Evolutionary conservation across 2,329 filamentous ascomycete genomes (phyloP), one percentile per base, ranked within the genome.

Genomic region (Pyricularia sp.): DNA sequence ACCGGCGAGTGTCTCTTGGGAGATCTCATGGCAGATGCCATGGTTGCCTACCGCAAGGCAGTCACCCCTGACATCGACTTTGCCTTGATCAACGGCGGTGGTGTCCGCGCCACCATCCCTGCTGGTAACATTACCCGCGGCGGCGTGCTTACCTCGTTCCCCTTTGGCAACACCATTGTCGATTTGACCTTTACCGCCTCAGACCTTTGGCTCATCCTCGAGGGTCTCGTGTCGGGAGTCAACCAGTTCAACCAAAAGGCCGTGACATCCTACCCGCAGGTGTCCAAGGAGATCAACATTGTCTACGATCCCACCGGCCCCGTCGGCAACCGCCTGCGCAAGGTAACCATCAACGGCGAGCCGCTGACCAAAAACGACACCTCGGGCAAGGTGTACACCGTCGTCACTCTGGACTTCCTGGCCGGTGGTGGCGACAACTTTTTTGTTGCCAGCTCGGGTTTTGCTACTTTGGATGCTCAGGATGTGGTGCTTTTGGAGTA

Each of bases 131-230:
- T 88, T 70, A 88, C 85, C 3, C 82, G 84, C 44, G 85, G 85
- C 64, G 81, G 86, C 66, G 82, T 88, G 5, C 76, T 88, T 2
- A 87, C 84, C 0, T 79, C 84, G 0, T 88, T 88, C 73, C 86
- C 86, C 53, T 88, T 88, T 68, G 82, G 83, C 65, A 88, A 88
- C 73, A 78, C 84, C 60, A 78, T 88, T 24, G 84, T 86, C 9
- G 83, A 88, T 69, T 73, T 88, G 19, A 74, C 71, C 0, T 78
- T 83, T 67, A 75, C 75, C 0, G 86, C 86, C 22, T 74, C 79
- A 9, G 77, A 82, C 59, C 71, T 88, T 4, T 84, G 82, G 79
- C 75, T 79, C 57, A 76, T 83, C 5, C 76, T 89, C 35, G 84
- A 88, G 70, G 86, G 85, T 4, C 78, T 82, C 65, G 78, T 87